Evolutionary conservation across 1,139 yeast genomes (phyloP).

Genomic region (Pichia terricola): DNA sequence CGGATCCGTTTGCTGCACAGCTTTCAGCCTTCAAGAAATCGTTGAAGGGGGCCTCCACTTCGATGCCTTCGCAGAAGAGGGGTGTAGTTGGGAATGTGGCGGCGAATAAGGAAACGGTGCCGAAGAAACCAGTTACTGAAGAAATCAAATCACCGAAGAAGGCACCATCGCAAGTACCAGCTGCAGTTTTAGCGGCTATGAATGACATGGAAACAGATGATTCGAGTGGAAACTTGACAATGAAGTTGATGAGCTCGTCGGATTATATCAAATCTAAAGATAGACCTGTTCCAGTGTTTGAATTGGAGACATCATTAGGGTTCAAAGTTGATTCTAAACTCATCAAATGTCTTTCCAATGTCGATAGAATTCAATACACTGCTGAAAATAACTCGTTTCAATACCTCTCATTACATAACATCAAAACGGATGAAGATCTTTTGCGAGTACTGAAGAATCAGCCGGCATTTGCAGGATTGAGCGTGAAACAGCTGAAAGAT

Average conservation of each 20-base stretch:
- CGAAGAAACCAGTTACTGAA: neutral
- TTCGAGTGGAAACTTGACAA: conserved; percentile 17
- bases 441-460: conserved; percentile 67
- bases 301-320: conserved; percentile 48
- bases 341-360: conserved; percentile 59
- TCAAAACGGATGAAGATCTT: conserved; percentile 70
- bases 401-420: conserved; percentile 83
- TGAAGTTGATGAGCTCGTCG: conserved; percentile 46
- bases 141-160: neutral
- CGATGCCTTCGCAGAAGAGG: neutral
- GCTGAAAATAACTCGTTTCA: conserved; percentile 56
- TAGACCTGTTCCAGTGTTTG: conserved; percentile 55
- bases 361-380: conserved; percentile 66
- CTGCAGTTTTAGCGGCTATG: neutral
- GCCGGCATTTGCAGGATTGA: conserved; percentile 78
- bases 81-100: neutral
- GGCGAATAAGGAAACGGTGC: neutral
- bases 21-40: conserved; percentile 53
- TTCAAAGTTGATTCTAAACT: conserved; percentile 38
- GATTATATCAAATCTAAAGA: conserved; percentile 72
- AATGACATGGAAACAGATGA: conserved; percentile 4
- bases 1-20: conserved; percentile 35
- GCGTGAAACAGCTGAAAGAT: conserved; percentile 84
- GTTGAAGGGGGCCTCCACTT: conserved; percentile 27
- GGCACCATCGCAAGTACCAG: neutral